A percentile compares a stretch with the other conserved stretches of the same genome.
Evolutionary conservation across 1,284 basidiomycete species (phyloP).

Genomic region (Entoloma clypeatum): DNA sequence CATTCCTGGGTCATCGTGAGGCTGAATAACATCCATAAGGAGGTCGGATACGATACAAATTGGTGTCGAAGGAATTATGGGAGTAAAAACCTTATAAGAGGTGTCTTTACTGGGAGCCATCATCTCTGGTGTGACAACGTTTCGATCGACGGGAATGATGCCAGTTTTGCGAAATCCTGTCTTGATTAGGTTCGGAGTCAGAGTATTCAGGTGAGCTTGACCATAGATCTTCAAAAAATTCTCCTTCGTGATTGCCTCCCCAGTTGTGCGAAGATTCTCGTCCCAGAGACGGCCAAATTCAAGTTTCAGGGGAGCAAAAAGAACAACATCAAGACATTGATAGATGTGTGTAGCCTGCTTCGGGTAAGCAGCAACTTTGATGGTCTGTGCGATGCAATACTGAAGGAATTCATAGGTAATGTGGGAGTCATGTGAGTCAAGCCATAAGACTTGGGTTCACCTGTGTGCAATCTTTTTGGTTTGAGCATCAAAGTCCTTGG

Average conservation of each 20-base stretch:
- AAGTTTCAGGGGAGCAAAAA: slow-evolving; percentile 27
- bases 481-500: slow-evolving; percentile 14
- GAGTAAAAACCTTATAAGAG: slow-evolving; percentile 1
- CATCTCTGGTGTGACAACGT: slow-evolving; percentile 10
- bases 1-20: not conserved
- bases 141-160: slow-evolving; percentile 9
- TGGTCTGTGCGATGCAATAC: slow-evolving; percentile 29
- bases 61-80: slow-evolving; percentile 6
- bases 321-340: slow-evolving; percentile 39
- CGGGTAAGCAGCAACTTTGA: slow-evolving; percentile 37
- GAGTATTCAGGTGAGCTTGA: slow-evolving; percentile 27
- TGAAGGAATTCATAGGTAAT: slow-evolving; percentile 34
- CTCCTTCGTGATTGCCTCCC: slow-evolving; percentile 23
- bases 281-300: slow-evolving; percentile 13
- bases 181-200: slow-evolving; percentile 30
- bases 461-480: slow-evolving; percentile 30
- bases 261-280: slow-evolving; percentile 19
- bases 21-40: slow-evolving; percentile 1
- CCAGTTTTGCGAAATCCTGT: slow-evolving; percentile 26
- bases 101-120: slow-evolving; percentile 11
- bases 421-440: slow-evolving; percentile 44
- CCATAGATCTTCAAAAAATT: slow-evolving; percentile 36
- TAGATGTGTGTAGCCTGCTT: slow-evolving; percentile 39
- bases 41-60: slow-evolving; percentile 4
- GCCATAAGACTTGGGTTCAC: slow-evolving; percentile 26